phyloP scores from a whole-genome alignment of 2,329 filamentous ascomycete species.

The Ceratocystiopsis minuta region DNA sequence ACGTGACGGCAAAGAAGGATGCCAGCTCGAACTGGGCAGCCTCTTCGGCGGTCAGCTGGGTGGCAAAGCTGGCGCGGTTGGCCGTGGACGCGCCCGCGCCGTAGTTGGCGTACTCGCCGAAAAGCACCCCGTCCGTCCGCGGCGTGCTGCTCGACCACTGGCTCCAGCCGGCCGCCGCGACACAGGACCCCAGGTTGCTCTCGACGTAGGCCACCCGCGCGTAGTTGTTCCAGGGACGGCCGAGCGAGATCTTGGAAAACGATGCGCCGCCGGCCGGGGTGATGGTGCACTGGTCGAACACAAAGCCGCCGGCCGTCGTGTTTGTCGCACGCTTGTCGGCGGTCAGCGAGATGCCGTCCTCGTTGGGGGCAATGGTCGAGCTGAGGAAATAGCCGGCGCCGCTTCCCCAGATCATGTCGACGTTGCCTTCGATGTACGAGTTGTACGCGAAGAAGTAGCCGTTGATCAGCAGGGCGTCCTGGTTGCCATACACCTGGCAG shows the following conservation, averaged over 20 bases:
- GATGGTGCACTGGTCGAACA: slow-evolving; percentile 27
- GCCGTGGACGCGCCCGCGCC: slow-evolving; percentile 31
- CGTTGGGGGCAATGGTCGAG: slow-evolving; percentile 19
- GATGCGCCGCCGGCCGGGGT: slow-evolving; percentile 14
- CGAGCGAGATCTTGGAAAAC: slow-evolving; percentile 26
- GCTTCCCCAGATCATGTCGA: slow-evolving; percentile 19
- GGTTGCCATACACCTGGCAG: slow-evolving; percentile 26
- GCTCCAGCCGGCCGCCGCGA: slow-evolving; percentile 29
- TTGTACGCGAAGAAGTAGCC: slow-evolving; percentile 2
- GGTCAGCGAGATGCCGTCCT: slow-evolving; percentile 2
- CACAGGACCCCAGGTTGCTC: slow-evolving; percentile 1
- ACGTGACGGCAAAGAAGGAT: slow-evolving; percentile 21
- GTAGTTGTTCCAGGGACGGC: slow-evolving; percentile 28
- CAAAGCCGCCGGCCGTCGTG: slow-evolving; percentile 22
- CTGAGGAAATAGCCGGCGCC: slow-evolving; percentile 24
- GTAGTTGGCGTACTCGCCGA: slow-evolving; percentile 30
- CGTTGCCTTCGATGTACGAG: slow-evolving; percentile 17
- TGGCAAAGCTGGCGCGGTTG: slow-evolving; percentile 20
- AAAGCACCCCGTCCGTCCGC: slow-evolving; percentile 16
- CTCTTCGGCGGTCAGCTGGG: slow-evolving; percentile 1
- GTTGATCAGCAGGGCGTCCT: slow-evolving; percentile 26
- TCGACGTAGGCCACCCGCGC: slow-evolving; percentile 28
- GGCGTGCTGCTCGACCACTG: slow-evolving; percentile 17
- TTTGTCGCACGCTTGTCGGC: slow-evolving; percentile 15
- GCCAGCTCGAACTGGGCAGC: slow-evolving; percentile 21